Evolutionary conservation across 2,329 filamentous ascomycete genomes (phyloP).

Genomic region (Lasiodiplodia gonubiensis): DNA sequence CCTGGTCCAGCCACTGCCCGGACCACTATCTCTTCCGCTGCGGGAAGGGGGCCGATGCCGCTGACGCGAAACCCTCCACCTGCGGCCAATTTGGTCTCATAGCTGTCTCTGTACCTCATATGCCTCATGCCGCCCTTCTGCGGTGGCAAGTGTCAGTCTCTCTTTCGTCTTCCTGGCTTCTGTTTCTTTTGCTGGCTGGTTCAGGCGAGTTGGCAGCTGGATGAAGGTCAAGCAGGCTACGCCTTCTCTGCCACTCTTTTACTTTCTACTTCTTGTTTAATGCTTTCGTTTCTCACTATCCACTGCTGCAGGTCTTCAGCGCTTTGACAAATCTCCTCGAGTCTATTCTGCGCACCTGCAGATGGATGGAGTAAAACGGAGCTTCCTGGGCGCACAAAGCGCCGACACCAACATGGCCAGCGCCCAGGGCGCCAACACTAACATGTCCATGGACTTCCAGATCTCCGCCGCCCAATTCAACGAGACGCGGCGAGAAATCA

Average conservation of each 20-base stretch:
- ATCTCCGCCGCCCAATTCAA: constrained; percentile 18
- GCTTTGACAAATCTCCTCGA: constrained; percentile 10
- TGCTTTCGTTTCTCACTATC: constrained; percentile 23
- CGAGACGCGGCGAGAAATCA: constrained; percentile 10
- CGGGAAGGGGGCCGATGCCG: constrained; percentile 17
- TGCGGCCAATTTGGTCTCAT: constrained; percentile 22
- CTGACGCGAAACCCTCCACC: constrained; percentile 25
- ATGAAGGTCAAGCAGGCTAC: constrained; percentile 21
- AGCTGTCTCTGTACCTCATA: constrained; percentile 22
- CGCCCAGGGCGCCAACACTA: not conserved
- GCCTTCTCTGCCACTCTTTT: constrained; percentile 26
- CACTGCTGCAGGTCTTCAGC: constrained; percentile 24
- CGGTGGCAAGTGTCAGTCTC: constrained; percentile 8
- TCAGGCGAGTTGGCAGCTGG: constrained; percentile 28
- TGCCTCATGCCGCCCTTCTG: constrained; percentile 25
- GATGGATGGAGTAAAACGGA: constrained; percentile 23
- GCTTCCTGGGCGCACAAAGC: constrained; percentile 6
- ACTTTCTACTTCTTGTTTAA: constrained; percentile 26
- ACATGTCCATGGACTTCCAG: constrained; percentile 10
- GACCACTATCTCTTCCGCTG: constrained; percentile 1
- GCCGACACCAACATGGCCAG: constrained; percentile 1
- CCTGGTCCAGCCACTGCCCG: constrained; percentile 16
- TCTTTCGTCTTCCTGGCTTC: constrained; percentile 23
- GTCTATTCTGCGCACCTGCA: constrained; percentile 8
- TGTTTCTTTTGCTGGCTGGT: constrained; percentile 27